These are phyloP conservation scores for Dacryopinax primogenitus DNA, from an alignment of 768 basidiomycete genomes.

Conservation along the genomic window DNA sequence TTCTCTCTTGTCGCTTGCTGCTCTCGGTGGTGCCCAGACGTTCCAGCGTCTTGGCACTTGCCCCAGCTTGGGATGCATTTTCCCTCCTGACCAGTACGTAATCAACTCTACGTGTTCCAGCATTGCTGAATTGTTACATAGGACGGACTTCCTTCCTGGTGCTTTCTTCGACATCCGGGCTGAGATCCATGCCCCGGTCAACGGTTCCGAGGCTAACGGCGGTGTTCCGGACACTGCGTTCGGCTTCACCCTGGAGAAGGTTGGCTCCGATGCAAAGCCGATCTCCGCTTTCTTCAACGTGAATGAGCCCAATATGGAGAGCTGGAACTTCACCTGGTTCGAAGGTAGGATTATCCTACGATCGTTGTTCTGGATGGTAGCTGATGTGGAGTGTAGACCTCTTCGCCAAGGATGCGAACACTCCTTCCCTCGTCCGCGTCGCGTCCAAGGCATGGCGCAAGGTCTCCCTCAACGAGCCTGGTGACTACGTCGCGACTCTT, in stretches of 20 bases:
- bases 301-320: slow-evolving; percentile 20
- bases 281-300: slow-evolving; percentile 23
- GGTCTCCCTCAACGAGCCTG: slow-evolving; percentile 24
- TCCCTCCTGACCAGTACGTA: slow-evolving; percentile 20
- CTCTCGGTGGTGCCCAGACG: slow-evolving; percentile 9
- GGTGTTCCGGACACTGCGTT: slow-evolving; percentile 25
- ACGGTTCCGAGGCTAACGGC: slow-evolving; percentile 28
- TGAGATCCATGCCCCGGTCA: slow-evolving; percentile 30
- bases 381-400: slow-evolving; percentile 22
- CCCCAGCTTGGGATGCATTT: slow-evolving; percentile 25
- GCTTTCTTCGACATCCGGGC: slow-evolving; percentile 24
- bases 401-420: slow-evolving; percentile 23
- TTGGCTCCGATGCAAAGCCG: slow-evolving; percentile 17
- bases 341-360: slow-evolving; percentile 13
- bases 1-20: slow-evolving; percentile 23
- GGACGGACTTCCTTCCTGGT: slow-evolving; percentile 24
- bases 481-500: slow-evolving; percentile 24
- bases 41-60: slow-evolving; percentile 19
- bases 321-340: slow-evolving; percentile 25
- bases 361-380: not conserved
- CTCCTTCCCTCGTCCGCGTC: slow-evolving; percentile 27
- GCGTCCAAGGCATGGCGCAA: slow-evolving; percentile 27
- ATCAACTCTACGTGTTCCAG: not conserved
- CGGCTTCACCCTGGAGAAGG: slow-evolving; percentile 23
- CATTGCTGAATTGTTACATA: not conserved